Evolutionary conservation across 352 stramenopile species (phyloP).

Genomic region (Phytophthora hybrid): DNA sequence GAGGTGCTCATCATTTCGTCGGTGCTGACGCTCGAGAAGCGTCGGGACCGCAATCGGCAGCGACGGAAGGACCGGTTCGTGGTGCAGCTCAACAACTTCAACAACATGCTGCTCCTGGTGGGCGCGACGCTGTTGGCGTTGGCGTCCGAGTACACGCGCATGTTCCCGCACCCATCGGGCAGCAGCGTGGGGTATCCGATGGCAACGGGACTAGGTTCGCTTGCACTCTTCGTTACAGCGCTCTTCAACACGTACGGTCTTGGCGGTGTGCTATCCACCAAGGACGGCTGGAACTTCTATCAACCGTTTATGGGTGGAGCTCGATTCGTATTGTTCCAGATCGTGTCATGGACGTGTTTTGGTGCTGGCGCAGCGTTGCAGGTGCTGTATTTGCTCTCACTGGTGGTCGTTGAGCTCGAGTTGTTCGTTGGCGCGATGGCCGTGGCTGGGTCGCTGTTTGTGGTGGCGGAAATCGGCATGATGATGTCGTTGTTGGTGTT

Average conservation of each 20-base stretch:
- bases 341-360: slow-evolving; percentile 86
- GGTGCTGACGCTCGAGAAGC: slow-evolving; percentile 67
- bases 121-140: slow-evolving; percentile 69
- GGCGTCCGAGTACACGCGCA: slow-evolving; percentile 66
- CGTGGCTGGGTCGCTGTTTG: slow-evolving; percentile 64
- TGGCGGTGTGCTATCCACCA: slow-evolving; percentile 72
- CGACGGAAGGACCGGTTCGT: slow-evolving; percentile 59
- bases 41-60: slow-evolving; percentile 44
- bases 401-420: slow-evolving; percentile 82
- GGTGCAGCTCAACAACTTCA: slow-evolving; percentile 87
- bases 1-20: slow-evolving; percentile 86
- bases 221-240: slow-evolving; percentile 77
- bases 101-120: slow-evolving; percentile 85
- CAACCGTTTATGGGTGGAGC: slow-evolving; percentile 84
- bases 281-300: slow-evolving; percentile 86
- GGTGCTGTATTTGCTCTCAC: slow-evolving; percentile 77
- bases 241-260: slow-evolving; percentile 88
- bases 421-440: slow-evolving; percentile 81
- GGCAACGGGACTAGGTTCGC: slow-evolving; percentile 63
- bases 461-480: slow-evolving; percentile 81
- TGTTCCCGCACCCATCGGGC: slow-evolving; percentile 42
- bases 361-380: slow-evolving; percentile 72
- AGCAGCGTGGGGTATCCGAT: slow-evolving; percentile 60
- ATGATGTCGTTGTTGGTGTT: slow-evolving; percentile 87
- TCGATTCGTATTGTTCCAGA: slow-evolving; percentile 79